phyloP scores from a whole-genome alignment of 306 rosid species.

The Urtica urens region DNA sequence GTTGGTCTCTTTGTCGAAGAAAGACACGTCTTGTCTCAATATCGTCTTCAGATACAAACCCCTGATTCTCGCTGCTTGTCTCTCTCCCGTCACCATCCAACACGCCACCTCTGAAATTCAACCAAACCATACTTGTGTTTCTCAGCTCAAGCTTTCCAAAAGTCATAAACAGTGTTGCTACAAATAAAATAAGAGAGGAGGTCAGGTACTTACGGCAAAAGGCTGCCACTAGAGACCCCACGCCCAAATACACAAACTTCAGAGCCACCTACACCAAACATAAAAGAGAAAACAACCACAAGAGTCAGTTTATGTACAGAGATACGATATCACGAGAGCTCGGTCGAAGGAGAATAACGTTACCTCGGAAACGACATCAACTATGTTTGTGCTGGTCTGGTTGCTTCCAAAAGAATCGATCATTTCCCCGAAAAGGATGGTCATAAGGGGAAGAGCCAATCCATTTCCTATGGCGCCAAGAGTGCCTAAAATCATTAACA shows the following conservation, averaged over 20 bases:
- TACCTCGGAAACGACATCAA: conserved; percentile 54
- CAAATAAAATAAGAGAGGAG: too few species aligned
- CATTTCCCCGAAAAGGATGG: conserved; percentile 54
- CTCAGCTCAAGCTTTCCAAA: too few species aligned
- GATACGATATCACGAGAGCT: too few species aligned
- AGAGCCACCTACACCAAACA: conserved; percentile 37
- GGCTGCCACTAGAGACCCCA: conserved; percentile 49
- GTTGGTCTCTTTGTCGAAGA: conserved; percentile 79
- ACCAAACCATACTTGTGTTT: too few species aligned
- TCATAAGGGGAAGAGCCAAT: conserved; percentile 51
- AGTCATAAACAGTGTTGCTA: too few species aligned
- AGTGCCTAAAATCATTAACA: conserved; percentile 50
- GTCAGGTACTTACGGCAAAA: conserved; percentile 46
- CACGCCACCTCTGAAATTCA: conserved; percentile 60
- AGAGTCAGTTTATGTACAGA: too few species aligned
- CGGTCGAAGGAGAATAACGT: neutral
- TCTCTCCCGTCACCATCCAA: conserved; percentile 94
- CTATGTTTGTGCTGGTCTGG: conserved; percentile 27
- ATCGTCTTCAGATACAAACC: conserved; percentile 77
- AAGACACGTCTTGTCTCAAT: conserved; percentile 70
- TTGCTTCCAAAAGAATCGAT: conserved; percentile 48
- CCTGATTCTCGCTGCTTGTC: conserved; percentile 81
- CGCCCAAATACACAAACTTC: conserved; percentile 58
- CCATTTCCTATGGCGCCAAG: conserved; percentile 78
- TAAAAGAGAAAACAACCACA: neutral